Evolutionary conservation across 805 yeast genomes (phyloP).

Genomic region (Suhomyces vadensis): DNA sequence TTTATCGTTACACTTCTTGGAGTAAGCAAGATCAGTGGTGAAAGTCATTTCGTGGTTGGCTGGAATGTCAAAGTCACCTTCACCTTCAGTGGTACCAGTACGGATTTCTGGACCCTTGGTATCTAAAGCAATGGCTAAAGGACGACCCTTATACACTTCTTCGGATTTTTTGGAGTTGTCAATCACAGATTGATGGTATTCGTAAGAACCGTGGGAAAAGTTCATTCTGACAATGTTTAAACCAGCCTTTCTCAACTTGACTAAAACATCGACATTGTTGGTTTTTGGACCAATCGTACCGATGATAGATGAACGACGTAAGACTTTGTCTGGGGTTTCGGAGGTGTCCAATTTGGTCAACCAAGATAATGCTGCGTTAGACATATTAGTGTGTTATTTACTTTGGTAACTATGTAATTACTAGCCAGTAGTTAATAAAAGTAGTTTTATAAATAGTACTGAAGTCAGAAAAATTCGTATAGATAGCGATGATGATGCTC

Average conservation of each 20-base stretch:
- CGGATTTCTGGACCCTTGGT: constrained; percentile 99
- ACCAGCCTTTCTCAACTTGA: constrained; percentile 92
- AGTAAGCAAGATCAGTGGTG: constrained; percentile 84
- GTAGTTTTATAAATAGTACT: not conserved
- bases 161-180: constrained; percentile 97
- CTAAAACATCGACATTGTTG: constrained; percentile 81
- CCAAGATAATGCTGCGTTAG: constrained; percentile 67
- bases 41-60: constrained; percentile 89
- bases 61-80: constrained; percentile 76
- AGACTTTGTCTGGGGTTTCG: constrained; percentile 72
- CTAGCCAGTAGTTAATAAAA: constrained; percentile 5
- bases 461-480: not conserved
- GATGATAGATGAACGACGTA: constrained; percentile 94
- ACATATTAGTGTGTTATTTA: constrained; percentile 26
- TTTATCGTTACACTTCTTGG: constrained; percentile 70
- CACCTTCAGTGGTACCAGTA: constrained; percentile 90
- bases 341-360: constrained; percentile 72
- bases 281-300: constrained; percentile 99
- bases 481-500: constrained; percentile 1
- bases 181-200: constrained; percentile 94
- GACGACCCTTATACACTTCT: constrained; percentile 89
- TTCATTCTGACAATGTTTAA: constrained; percentile 98
- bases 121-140: constrained; percentile 96
- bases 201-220: constrained; percentile 98
- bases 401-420: not conserved